Evolutionary conservation across 495 filamentous ascomycete genomes (phyloP).

Genomic region (Penicillium cinerascens): DNA sequence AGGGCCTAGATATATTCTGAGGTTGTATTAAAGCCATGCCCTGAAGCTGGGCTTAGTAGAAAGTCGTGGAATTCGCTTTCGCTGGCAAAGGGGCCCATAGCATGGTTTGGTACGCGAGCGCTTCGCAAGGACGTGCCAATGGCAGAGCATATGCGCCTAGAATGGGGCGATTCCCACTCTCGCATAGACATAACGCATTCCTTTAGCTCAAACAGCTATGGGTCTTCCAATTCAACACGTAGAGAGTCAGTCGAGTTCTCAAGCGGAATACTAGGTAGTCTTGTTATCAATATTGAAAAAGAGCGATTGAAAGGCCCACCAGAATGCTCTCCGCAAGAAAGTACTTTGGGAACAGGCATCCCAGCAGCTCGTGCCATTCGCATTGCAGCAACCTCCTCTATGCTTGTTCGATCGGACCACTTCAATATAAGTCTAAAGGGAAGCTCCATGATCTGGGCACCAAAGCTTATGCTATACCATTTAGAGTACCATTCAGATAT

Average conservation of each 20-base stretch:
- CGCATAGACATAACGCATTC: conserved; percentile 16
- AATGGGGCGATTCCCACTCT: conserved; percentile 11
- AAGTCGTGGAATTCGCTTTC: conserved; percentile 10
- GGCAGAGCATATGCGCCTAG: conserved; percentile 3
- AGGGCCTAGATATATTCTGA: conserved; percentile 20
- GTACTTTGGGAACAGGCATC: conserved; percentile 37
- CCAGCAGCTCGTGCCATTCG: conserved; percentile 34
- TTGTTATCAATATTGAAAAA: conserved; percentile 18
- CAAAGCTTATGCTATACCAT: conserved; percentile 16
- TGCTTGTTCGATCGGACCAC: conserved; percentile 39
- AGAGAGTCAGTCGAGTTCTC: conserved; percentile 9
- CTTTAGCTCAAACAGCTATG: conserved; percentile 16
- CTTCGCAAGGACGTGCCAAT: conserved; percentile 8
- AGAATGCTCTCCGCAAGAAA: conserved; percentile 41
- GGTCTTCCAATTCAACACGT: conserved; percentile 12
- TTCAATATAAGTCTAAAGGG: conserved; percentile 38
- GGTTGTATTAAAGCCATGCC: conserved; percentile 10
- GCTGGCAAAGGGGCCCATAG: conserved; percentile 18
- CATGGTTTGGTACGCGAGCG: conserved; percentile 12
- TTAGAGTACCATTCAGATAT: conserved; percentile 30
- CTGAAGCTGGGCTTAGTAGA: conserved; percentile 9
- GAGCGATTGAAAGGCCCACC: conserved; percentile 17
- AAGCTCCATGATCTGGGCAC: conserved; percentile 23
- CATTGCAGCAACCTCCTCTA: conserved; percentile 40
- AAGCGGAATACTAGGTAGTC: conserved; percentile 10